Percentiles rank a stretch among this genome's conserved stretches.
These are phyloP conservation scores for Eucalyptus brandiana DNA, from an alignment of 345 rosid species.

Conservation along the genomic window DNA sequence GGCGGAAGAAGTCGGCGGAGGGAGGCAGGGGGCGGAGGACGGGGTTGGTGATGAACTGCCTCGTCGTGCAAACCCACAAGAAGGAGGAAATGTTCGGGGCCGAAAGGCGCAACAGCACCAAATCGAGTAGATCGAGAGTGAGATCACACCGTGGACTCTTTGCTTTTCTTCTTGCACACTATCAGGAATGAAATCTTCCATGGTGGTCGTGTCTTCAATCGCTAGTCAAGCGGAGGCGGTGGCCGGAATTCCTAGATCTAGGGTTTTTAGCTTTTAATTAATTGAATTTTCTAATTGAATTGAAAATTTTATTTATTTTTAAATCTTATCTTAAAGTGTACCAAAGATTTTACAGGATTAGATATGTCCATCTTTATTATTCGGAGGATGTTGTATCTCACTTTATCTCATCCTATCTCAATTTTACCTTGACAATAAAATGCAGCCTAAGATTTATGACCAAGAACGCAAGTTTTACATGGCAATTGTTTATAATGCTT, in stretches of 20 bases:
- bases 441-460: background rate
- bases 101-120: background rate
- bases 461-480: background rate
- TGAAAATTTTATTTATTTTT: too few species aligned
- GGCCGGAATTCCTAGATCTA: too few species aligned
- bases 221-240: too few species aligned
- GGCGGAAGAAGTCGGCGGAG: background rate
- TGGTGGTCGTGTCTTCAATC: background rate
- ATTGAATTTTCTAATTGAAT: too few species aligned
- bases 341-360: background rate
- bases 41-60: background rate
- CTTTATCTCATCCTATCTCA: background rate
- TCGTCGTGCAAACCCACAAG: background rate
- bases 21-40: background rate
- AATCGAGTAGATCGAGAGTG: background rate
- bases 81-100: background rate
- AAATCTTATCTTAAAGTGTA: background rate
- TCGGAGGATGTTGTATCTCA: fast-evolving
- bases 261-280: too few species aligned
- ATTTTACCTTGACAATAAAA: background rate
- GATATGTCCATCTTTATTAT: background rate
- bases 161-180: background rate
- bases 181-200: background rate
- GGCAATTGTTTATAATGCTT: background rate
- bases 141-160: background rate